A percentile compares a stretch with the other conserved stretches of the same genome.
These are phyloP conservation scores for Metarhizium sp. DNA, from an alignment of 2,329 filamentous ascomycete genomes.

Conservation along the genomic window DNA sequence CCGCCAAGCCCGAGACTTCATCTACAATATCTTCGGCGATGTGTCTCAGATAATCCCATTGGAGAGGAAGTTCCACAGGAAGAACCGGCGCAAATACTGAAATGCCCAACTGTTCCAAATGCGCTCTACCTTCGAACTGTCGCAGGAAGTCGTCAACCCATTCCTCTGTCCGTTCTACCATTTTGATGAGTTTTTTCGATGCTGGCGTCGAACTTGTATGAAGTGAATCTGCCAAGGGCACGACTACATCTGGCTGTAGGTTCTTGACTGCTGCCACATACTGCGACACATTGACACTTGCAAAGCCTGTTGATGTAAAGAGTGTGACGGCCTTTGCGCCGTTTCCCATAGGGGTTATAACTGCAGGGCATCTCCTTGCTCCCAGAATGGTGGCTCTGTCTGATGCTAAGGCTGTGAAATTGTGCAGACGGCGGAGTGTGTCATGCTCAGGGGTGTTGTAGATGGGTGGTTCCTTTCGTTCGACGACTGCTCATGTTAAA, in stretches of 20 bases:
- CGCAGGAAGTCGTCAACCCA: slow-evolving; percentile 66
- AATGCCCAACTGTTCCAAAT: slow-evolving; percentile 18
- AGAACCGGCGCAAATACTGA: slow-evolving; percentile 59
- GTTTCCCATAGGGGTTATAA: slow-evolving; percentile 62
- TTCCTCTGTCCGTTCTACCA: slow-evolving; percentile 75
- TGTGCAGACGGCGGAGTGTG: slow-evolving; percentile 51
- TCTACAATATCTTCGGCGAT: slow-evolving; percentile 54
- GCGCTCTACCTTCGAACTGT: slow-evolving; percentile 17
- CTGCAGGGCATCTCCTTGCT: slow-evolving; percentile 67
- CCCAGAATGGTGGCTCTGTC: slow-evolving; percentile 62
- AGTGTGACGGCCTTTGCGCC: slow-evolving; percentile 63
- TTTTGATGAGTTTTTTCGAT: slow-evolving; percentile 67
- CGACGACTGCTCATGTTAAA: slow-evolving; percentile 36
- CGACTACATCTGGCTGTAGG: slow-evolving; percentile 71
- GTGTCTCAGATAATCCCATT: slow-evolving; percentile 71
- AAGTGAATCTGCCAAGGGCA: slow-evolving; percentile 66
- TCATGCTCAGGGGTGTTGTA: slow-evolving; percentile 27
- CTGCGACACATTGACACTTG: slow-evolving; percentile 55
- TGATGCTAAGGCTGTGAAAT: slow-evolving; percentile 64
- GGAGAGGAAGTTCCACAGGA: slow-evolving; percentile 63
- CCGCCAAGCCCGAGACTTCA: slow-evolving; percentile 57
- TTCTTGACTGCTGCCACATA: slow-evolving; percentile 56
- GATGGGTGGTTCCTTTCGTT: slow-evolving; percentile 42
- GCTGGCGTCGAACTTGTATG: slow-evolving; percentile 41
- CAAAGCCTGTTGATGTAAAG: slow-evolving; percentile 81